These are phyloP conservation scores for Colletotrichum brevisporum DNA, from an alignment of 2,329 filamentous ascomycete genomes.

Conservation along the genomic window DNA sequence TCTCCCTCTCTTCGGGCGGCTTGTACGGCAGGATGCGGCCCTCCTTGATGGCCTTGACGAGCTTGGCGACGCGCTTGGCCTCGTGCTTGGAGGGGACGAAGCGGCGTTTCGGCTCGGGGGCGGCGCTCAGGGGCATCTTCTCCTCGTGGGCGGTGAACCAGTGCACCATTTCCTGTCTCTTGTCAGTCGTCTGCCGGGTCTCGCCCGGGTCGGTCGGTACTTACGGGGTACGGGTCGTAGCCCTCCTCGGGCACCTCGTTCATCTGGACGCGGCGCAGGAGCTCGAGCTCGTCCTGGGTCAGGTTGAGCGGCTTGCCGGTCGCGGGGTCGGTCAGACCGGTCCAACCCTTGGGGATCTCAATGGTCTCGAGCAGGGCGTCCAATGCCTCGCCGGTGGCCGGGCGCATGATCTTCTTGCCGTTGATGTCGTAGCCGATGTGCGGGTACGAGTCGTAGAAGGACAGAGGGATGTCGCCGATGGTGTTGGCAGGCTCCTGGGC, in stretches of 20 bases:
- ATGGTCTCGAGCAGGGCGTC: slow-evolving; percentile 97
- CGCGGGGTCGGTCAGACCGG: slow-evolving; percentile 91
- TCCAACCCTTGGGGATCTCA: slow-evolving; percentile 97
- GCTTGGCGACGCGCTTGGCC: slow-evolving; percentile 95
- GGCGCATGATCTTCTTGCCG: slow-evolving; percentile 97
- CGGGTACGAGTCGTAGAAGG: slow-evolving; percentile 97
- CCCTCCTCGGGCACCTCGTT: slow-evolving; percentile 90
- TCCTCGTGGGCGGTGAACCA: slow-evolving; percentile 94
- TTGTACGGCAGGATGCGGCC: slow-evolving; percentile 94
- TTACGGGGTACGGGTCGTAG: slow-evolving; percentile 90
- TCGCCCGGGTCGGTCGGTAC: slow-evolving; percentile 44
- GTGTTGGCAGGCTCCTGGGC: slow-evolving; percentile 86
- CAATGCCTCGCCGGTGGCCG: slow-evolving; percentile 91
- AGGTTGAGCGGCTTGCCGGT: slow-evolving; percentile 94
- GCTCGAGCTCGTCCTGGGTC: slow-evolving; percentile 88
- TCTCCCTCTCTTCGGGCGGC: slow-evolving; percentile 75
- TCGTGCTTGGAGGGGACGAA: slow-evolving; percentile 98
- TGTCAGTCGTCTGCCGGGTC: slow-evolving; percentile 43
- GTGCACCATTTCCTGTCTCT: slow-evolving; percentile 80
- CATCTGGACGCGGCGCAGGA: slow-evolving; percentile 89
- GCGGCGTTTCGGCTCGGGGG: slow-evolving; percentile 94
- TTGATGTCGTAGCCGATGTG: slow-evolving; percentile 99
- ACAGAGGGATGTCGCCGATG: slow-evolving; percentile 93
- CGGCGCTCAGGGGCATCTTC: slow-evolving; percentile 93
- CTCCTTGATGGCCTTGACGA: slow-evolving; percentile 95